Base-by-base conservation (phyloP, 768 basidiomycete genomes). In the Scleroderma bovista region DNA sequence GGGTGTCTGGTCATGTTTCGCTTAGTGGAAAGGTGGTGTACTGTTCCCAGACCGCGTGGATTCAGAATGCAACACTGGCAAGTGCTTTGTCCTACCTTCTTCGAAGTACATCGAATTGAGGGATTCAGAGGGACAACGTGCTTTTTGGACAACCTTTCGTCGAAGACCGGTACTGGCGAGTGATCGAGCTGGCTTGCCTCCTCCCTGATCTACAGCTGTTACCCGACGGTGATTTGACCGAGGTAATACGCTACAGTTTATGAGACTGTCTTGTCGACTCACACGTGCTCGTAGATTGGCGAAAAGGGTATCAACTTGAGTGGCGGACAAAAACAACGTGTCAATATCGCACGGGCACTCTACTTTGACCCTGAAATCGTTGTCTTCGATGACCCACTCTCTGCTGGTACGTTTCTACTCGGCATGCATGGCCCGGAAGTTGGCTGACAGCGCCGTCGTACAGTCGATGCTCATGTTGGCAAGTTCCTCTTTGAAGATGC, bases 31-130 rank as follows among this genome's bases (percentile, higher is more conserved):
- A 69, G 12, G 73, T 87, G 10, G 83, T 78, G 6, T 89, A 87
- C 60, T 85, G 83, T 59, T 75, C 84, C 12, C 86, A 89, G 64
- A 78, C 76, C 1, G 83, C 85, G 0, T 89, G 86, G 86, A 87
- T 89, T 43, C 83, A 86, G 62, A 86, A 86, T 59, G 77, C 79
- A 0, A 73, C 79, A 5, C 57, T 84, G 60, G 82, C 82, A 47
- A 19, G 20, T 29, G 37, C 15, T 16, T 32, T 3, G n/a, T 22
- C 11, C 16, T 16, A 6, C 40, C 24, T 15, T 10, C 26, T 20
- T 2, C 22, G 12, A 23, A 22, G n/a, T 6, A 23, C 32, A 17
- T 22, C 12, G 19, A 20, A 16, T 3, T 34, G 20, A 26, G 41
- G 16, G 38, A 31, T 17, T 12, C 45, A 84, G 77, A 69, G 81